These are phyloP conservation scores for Phaffia tasmanica DNA, from an alignment of 768 basidiomycete genomes.

Conservation along the genomic window DNA sequence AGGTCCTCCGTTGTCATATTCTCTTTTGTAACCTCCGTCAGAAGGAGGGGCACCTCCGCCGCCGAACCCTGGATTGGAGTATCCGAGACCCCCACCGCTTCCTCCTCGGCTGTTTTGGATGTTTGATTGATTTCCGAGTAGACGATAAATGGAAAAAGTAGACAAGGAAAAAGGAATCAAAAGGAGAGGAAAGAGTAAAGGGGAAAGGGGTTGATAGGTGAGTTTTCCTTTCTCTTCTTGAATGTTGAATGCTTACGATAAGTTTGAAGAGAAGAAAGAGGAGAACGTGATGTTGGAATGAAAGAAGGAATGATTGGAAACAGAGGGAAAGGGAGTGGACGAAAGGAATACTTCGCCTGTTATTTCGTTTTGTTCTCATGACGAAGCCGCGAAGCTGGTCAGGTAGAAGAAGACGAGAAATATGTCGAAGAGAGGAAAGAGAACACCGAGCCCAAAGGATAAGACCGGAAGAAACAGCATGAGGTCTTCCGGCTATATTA, in stretches of 20 bases:
- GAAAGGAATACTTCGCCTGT: no score
- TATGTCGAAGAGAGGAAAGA: no score
- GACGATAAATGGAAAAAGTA: background rate
- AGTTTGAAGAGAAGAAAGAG: background rate
- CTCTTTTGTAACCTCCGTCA: slow-evolving; percentile 16
- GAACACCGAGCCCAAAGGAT: no score
- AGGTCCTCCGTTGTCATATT: slow-evolving; percentile 10
- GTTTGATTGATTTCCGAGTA: background rate
- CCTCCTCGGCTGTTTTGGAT: no score
- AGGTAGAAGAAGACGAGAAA: no score
- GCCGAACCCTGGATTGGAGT: slow-evolving; percentile 13
- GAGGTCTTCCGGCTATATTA: slow-evolving; percentile 20
- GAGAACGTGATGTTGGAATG: background rate
- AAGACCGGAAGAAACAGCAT: background rate
- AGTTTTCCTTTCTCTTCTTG: background rate
- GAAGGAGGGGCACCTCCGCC: slow-evolving; percentile 7
- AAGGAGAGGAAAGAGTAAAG: background rate
- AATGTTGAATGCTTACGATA: background rate
- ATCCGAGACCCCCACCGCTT: slow-evolving; percentile 22
- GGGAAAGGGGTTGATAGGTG: background rate
- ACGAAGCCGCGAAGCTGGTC: no score
- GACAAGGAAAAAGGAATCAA: background rate
- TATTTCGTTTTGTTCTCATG: no score
- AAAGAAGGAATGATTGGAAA: background rate
- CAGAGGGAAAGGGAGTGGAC: background rate